Conservation (phyloP, 768 basidiomycete genomes). For the Phaffia tasmanica region DNA sequence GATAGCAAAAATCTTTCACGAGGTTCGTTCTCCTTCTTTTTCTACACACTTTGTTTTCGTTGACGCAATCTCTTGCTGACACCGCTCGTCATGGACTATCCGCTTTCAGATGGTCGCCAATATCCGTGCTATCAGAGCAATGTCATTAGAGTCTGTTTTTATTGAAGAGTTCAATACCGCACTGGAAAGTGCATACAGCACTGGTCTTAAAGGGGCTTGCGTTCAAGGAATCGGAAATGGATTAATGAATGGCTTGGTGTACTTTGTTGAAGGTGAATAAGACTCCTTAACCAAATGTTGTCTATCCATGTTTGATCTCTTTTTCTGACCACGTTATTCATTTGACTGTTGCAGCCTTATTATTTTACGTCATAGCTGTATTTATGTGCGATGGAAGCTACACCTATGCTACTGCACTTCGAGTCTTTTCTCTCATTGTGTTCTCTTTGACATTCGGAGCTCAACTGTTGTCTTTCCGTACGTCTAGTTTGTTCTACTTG, state of each 20-base stretch:
- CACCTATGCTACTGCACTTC: conserved; percentile 75
- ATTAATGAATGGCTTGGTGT: conserved; percentile 68
- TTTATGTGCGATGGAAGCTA: conserved; percentile 71
- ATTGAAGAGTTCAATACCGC: conserved; percentile 56
- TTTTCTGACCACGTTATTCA: background rate
- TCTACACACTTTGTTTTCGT: background rate
- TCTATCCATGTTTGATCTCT: background rate
- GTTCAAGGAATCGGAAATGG: conserved; percentile 76
- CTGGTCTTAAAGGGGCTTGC: conserved; percentile 71
- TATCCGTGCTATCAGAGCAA: conserved; percentile 72
- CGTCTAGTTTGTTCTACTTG: conserved; percentile 37
- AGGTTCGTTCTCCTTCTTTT: conserved; percentile 45
- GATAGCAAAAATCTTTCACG: conserved; percentile 72
- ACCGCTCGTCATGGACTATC: conserved; percentile 12
- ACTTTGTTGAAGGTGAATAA: conserved; percentile 57
- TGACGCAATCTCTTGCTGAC: background rate
- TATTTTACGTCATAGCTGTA: conserved; percentile 85
- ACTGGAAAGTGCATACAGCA: conserved; percentile 49
- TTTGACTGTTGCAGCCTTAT: conserved; percentile 46
- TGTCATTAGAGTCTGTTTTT: conserved; percentile 70
- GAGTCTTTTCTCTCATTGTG: conserved; percentile 79
- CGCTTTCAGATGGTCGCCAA: conserved; percentile 58
- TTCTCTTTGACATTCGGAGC: conserved; percentile 88
- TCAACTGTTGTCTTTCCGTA: conserved; percentile 84
- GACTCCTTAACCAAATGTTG: too few relatives aligned